Evolutionary conservation across 345 rosid genomes (phyloP), one percentile per base, ranked within the genome.

Genomic region (Aquilaria malaccensis): DNA sequence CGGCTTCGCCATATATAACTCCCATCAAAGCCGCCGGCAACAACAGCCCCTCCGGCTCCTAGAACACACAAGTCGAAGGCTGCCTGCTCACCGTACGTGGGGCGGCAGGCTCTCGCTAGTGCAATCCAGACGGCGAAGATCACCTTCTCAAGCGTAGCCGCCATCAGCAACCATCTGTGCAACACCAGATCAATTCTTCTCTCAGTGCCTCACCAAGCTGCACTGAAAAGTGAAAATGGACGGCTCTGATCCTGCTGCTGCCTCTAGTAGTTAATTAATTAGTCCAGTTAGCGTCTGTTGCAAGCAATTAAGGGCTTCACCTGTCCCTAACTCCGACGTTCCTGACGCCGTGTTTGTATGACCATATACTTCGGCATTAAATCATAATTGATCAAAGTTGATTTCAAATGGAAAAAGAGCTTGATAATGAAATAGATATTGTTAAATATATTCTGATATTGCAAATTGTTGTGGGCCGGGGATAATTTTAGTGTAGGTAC

Each of bases 41-140:
- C 61, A 56, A 58, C 74, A 9, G n/a, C 31, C 11, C 14, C 43
- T 10, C 41, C 54, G 46, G 45, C 74, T 31, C 72, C 55, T 29
- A 45, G 30, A 7, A 30, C 55, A 13, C 62, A 11, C 56, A 49
- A 13, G 30, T 32, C 48, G 43, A 75, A 31, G 84, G 88, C 43
- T 85, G 91, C 60, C 79, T 89, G 9, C 84, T 93, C 49, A 93
- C 97, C 22, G 22, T 22, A 22, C 1, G 83, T 87, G 12, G 96
- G 90, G 52, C 82, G 89, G 49, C 96, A 93, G 67, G 90, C 80
- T 49, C 91, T 85, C 3, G 92, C 92, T 43, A 89, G 85, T 77
- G 72, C 81, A 2, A 78, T 79, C 59, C 82, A 85, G 0, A 75
- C 94, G 0, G 84, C 91, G 15, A 89, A 85, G 78, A 86, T 91